Conservation (phyloP, 2,329 filamentous ascomycete species). For the Cercospora beticola region DNA sequence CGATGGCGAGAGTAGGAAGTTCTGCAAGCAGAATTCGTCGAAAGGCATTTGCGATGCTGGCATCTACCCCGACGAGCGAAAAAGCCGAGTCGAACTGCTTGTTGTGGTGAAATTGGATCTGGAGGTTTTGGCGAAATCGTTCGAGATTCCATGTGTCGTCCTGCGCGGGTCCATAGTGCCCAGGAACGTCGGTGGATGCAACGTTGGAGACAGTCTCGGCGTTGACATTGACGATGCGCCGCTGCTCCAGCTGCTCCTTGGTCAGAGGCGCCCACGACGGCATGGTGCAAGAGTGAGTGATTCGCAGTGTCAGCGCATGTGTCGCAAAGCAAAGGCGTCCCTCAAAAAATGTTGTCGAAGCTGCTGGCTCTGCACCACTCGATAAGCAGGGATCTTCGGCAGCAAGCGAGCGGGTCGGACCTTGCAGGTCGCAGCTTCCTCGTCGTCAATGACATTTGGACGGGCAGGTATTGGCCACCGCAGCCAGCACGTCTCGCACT, state of each 20-base stretch:
- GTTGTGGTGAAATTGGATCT: conserved; percentile 82
- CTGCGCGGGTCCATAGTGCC: conserved; percentile 79
- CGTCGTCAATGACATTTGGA: conserved; percentile 8
- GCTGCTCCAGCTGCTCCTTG: conserved; percentile 59
- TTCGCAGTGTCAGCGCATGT: not conserved
- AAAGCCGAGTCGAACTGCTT: conserved; percentile 76
- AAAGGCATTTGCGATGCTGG: conserved; percentile 93
- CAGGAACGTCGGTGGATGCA: conserved; percentile 86
- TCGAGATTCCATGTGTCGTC: conserved; percentile 77
- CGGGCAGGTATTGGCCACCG: conserved; percentile 18
- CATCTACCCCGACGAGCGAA: conserved; percentile 87
- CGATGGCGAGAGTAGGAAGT: conserved; percentile 90
- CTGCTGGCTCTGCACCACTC: conserved; percentile 2
- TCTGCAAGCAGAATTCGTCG: conserved; percentile 93
- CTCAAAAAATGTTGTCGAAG: conserved; percentile 11
- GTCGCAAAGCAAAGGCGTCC: not conserved
- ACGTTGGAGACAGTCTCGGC: conserved; percentile 88
- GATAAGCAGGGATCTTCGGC: conserved; percentile 9
- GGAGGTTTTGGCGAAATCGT: conserved; percentile 69
- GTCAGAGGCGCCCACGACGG: conserved; percentile 40
- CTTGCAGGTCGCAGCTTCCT: conserved; percentile 7
- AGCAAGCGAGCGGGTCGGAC: conserved; percentile 4
- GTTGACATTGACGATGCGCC: conserved; percentile 84
- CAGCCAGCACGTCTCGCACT: not conserved
- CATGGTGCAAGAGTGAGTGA: conserved; percentile 22